Evolutionary conservation across 495 filamentous ascomycete species (phyloP), one percentile per base, ranked within the genome.

Genomic region (Lasiosphaeria ovina): DNA sequence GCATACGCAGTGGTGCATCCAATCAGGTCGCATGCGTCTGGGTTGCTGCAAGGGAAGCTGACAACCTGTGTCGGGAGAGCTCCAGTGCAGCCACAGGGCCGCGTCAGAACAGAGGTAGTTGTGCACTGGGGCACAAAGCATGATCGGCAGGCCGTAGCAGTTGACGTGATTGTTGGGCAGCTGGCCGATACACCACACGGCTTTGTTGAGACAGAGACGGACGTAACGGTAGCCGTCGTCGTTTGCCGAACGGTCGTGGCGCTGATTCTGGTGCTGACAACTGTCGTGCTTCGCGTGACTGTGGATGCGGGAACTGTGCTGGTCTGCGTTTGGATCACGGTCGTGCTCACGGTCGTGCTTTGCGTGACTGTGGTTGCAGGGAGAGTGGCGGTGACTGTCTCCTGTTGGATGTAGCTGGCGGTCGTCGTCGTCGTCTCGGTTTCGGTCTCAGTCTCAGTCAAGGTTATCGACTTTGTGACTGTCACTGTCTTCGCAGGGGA

Each of bases 51-150:
- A 0, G 68, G 64, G 17, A 72, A 71, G 42, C 64, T 65, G 3
- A 69, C 62, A 0, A 61, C 60, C 1, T 47, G 40, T 0, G 68
- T 72, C 34, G 70, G 66, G 55, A 72, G 57, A 1, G 62, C 58
- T 35, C 50, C 64, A 6, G 49, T 45, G 52, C 70, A 72, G 8
- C 68, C 66, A 44, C 66, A 69, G 0, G 70, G 64, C 47, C 55
- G 36, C 0, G 68, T 67, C 7, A 71, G 58, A 3, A 59, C 59
- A 24, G 32, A 14, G 12, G 68, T 71, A n/a, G 58, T 62, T 36
- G 70, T 69, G 68, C 68, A 71, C 51, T 61, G 59, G 14, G 70
- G 70, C 16, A 71, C 59, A 14, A 71, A 53, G 66, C 68, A 72
- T 16, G 56, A 51, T 9, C 42, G 32, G 66, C 68, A 72, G 3